Evolutionary conservation across 768 basidiomycete genomes (phyloP), one percentile per base, ranked within the genome.

Genomic region (Clavulina sp.): DNA sequence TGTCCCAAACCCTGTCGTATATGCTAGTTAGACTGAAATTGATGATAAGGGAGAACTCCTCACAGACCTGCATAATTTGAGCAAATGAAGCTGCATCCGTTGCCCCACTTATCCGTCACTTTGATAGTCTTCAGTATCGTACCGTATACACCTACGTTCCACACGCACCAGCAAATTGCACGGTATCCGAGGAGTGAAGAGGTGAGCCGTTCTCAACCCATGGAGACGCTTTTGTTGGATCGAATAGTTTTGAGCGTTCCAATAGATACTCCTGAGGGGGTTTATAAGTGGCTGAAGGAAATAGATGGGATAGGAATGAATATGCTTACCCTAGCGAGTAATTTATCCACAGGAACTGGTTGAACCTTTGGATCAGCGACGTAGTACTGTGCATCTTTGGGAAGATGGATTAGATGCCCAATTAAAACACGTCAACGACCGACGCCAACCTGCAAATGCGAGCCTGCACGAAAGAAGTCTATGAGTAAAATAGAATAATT

Each of bases 1-100:
- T 21, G 89, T 92, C 19, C 95, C 95, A 60, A 95, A 97, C 2
- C 87, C 87, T 60, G 79, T n/a, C n/a, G n/a, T n/a, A n/a, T n/a
- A n/a, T n/a, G n/a, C n/a, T n/a, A n/a, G n/a, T n/a, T n/a, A n/a
- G n/a, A n/a, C n/a, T n/a, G n/a, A n/a, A n/a, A n/a, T n/a, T n/a
- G n/a, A n/a, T n/a, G n/a, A n/a, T n/a, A n/a, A n/a, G n/a, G n/a
- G n/a, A n/a, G n/a, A n/a, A n/a, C n/a, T n/a, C n/a, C n/a, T n/a
- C n/a, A n/a, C n/a, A n/a, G n/a, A n/a, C n/a, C n/a, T n/a, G n/a
- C n/a, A n/a, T n/a, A n/a, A n/a, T n/a, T n/a, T 38, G 34, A 19
- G 19, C 9, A 38, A 19, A 38, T 9, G 34, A 9, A 38, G 34
- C 34, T 38, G 9, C 34, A 38, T 3, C 82, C 84, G 63, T 87